phyloP scores from a whole-genome alignment of 1,139 yeast genomes.

The Geotrichum reessii region DNA sequence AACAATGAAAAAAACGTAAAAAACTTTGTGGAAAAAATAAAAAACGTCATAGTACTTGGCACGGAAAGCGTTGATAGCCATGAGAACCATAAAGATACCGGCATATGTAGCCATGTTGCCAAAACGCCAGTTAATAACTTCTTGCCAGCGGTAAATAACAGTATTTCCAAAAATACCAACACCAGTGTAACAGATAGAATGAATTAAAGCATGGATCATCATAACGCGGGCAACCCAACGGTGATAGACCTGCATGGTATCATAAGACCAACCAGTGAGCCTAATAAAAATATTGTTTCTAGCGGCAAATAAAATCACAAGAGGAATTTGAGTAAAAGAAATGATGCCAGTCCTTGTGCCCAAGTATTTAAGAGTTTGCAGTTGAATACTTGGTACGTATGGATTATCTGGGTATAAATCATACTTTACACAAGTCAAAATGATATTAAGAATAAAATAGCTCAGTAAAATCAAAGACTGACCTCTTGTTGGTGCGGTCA shows the following conservation, averaged over 20 bases:
- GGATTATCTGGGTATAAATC: slow-evolving; percentile 24
- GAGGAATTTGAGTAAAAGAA: slow-evolving; percentile 51
- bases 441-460: slow-evolving; percentile 29
- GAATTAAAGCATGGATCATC: slow-evolving; percentile 44
- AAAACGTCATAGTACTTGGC: slow-evolving; percentile 42
- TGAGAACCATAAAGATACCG: slow-evolving; percentile 36
- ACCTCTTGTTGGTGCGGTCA: slow-evolving; percentile 33
- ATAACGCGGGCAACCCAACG: slow-evolving; percentile 56
- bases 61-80: slow-evolving; percentile 20
- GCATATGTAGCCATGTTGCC: slow-evolving; percentile 39
- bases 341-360: slow-evolving; percentile 60
- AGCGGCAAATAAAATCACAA: slow-evolving; percentile 54
- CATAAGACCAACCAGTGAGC: slow-evolving; percentile 59
- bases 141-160: slow-evolving; percentile 38
- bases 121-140: slow-evolving; percentile 44
- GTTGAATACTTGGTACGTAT: slow-evolving; percentile 23
- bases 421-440: slow-evolving; percentile 24
- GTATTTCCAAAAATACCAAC: slow-evolving; percentile 36
- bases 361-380: slow-evolving; percentile 37
- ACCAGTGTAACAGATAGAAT: slow-evolving; percentile 33
- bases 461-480: slow-evolving; percentile 30
- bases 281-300: slow-evolving; percentile 54
- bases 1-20: slow-evolving; percentile 41
- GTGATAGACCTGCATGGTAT: slow-evolving; percentile 58
- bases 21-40: slow-evolving; percentile 33